Evolutionary conservation across 1,284 basidiomycete species (phyloP), one percentile per base, ranked within the genome.

Genomic region (Rhizoctonia solani): DNA sequence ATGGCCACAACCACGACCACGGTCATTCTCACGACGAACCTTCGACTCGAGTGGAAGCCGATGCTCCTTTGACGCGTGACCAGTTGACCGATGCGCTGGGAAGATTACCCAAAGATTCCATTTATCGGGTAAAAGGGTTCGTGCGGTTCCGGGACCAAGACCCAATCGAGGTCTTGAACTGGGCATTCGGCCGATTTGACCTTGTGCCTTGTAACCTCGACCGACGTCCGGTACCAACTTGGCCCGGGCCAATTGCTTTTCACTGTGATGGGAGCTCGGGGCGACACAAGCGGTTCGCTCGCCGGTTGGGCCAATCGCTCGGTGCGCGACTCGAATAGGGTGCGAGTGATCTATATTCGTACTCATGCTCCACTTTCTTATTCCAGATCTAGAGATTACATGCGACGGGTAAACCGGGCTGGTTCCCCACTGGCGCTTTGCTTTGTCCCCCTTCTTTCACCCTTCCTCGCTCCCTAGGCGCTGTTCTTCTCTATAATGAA

Each of bases 241-340:
- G 71, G 23, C 23, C 21, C 46, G 23, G 54, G 54, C 66, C 72
- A 76, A 27, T 73, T 92, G 34, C 81, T 82, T 56, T 72, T 95
- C 74, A 95, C 92, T 4, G 82, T 90, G 32, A 96, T 96, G 93
- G 93, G 93, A 14, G 89, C 92, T 74, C 88, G 39, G 92, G 92
- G 14, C 90, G 93, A 75, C 85, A 93, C 54, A 83, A 79, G 72
- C 77, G 83, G 69, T 66, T 30, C 79, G 84, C 42, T 82, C 86
- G 46, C 68, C 83, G 77, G 73, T 81, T 96, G 27, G 83, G 87
- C 61, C 79, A 77, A 68, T 77, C 71, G 23, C 73, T 93, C 34
- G 81, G 78, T 11, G 83, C 79, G 23, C 72, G 73, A 27, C 68
- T 83, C 16, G 37, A 8, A 9, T 49, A 46, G 8, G 66, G 56